These are phyloP conservation scores for Balamuthia mandrillaris DNA, from an alignment of 208 protist species.

Conservation along the genomic window DNA sequence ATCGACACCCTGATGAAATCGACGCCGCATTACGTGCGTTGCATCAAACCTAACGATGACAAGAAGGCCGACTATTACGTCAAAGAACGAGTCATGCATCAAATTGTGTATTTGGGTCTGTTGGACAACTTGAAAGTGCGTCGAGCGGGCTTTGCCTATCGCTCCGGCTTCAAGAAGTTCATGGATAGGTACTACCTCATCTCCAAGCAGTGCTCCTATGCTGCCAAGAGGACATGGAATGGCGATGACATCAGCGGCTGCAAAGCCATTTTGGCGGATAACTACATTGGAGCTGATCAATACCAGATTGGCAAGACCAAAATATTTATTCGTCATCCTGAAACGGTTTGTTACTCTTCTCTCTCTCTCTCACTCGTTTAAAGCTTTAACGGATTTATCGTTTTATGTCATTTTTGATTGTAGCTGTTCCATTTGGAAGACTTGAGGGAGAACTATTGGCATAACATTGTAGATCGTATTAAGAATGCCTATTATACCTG, in stretches of 20 bases:
- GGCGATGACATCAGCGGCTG: constrained; percentile 33
- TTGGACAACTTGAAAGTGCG: constrained; percentile 89
- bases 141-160: constrained; percentile 86
- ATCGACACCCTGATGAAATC: constrained; percentile 84
- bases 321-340: constrained; percentile 89
- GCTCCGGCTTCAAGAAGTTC: constrained; percentile 85
- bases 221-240: constrained; percentile 48
- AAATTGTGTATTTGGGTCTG: constrained; percentile 88
- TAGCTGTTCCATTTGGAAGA: constrained; percentile 80
- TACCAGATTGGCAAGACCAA: constrained; percentile 85
- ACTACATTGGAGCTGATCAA: constrained; percentile 67
- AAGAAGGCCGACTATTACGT: constrained; percentile 82
- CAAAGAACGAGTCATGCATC: constrained; percentile 83
- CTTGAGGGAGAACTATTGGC: constrained; percentile 75
- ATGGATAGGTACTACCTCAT: constrained; percentile 65
- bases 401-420: constrained; percentile 77
- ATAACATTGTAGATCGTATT: constrained; percentile 75
- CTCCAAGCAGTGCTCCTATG: constrained; percentile 47
- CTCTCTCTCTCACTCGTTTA: neutral
- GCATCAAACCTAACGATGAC: constrained; percentile 87
- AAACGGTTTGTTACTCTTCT: constrained; percentile 74
- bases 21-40: constrained; percentile 91
- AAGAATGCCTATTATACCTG: constrained; percentile 79
- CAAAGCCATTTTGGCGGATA: constrained; percentile 70
- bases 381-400: constrained; percentile 79